phyloP scores from a whole-genome alignment of 2,329 filamentous ascomycete species.

The Paramyrothecium roridum region DNA sequence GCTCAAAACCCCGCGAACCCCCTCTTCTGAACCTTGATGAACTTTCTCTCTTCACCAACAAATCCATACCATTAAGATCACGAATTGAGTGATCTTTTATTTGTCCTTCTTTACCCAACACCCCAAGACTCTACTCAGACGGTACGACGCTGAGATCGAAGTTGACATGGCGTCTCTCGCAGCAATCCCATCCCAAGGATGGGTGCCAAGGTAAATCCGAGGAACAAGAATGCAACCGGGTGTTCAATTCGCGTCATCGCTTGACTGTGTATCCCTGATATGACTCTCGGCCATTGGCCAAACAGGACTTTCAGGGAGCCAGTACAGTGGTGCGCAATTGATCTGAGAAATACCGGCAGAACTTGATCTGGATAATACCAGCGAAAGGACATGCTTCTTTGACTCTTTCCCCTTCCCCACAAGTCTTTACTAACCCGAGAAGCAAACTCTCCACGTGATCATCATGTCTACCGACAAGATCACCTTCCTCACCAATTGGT shows the following conservation, averaged over 20 bases:
- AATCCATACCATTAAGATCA: too few species aligned
- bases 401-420: slow-evolving; percentile 27
- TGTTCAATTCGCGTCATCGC: slow-evolving; percentile 29
- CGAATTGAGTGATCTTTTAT: too few species aligned
- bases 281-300: not conserved
- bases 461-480: slow-evolving; percentile 81
- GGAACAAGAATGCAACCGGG: slow-evolving; percentile 41
- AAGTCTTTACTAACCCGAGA: slow-evolving; percentile 41
- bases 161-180: slow-evolving; percentile 18
- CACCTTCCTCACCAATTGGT: slow-evolving; percentile 83
- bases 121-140: not conserved
- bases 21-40: too few species aligned
- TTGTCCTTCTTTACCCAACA: too few species aligned
- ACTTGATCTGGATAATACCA: slow-evolving; percentile 88
- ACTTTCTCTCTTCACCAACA: too few species aligned
- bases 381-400: slow-evolving; percentile 84
- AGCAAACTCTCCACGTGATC: slow-evolving; percentile 42
- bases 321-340: slow-evolving; percentile 23
- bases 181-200: slow-evolving; percentile 22
- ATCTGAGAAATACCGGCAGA: slow-evolving; percentile 76
- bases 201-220: slow-evolving; percentile 39
- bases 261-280: not conserved
- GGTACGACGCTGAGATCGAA: not conserved
- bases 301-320: slow-evolving; percentile 5
- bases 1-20: too few species aligned